Conservation (phyloP, 1,284 basidiomycete species). For the Lentinula novae-zelandiae region DNA sequence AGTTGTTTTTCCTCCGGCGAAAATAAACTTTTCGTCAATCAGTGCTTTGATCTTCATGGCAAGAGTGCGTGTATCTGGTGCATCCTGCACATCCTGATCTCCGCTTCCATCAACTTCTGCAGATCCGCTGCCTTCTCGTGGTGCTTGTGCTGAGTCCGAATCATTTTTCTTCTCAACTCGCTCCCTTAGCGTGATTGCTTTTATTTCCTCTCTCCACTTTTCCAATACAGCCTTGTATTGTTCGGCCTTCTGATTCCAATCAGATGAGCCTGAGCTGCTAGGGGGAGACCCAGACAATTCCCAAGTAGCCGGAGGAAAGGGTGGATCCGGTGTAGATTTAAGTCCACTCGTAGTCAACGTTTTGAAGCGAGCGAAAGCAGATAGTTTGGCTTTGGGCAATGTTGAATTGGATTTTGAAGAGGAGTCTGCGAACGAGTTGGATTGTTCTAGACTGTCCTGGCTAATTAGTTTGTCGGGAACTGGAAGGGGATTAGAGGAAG, state of each 20-base stretch:
- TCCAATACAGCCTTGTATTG: conserved; percentile 13
- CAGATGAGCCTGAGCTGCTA: conserved; percentile 11
- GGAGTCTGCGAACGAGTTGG: background rate
- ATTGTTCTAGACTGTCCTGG: background rate
- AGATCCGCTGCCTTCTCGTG: background rate
- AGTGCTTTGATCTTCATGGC: conserved; percentile 39
- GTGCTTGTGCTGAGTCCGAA: background rate
- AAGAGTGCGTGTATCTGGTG: conserved; percentile 34
- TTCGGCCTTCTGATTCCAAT: conserved; percentile 16
- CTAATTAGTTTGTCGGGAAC: background rate
- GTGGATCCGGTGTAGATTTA: conserved; percentile 12
- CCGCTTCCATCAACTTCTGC: conserved; percentile 9
- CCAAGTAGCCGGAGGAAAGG: conserved; percentile 23
- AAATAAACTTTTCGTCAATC: conserved; percentile 32
- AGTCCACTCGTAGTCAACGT: conserved; percentile 20
- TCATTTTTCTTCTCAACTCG: background rate
- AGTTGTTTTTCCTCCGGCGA: conserved; percentile 11
- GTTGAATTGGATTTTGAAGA: background rate
- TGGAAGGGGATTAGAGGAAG: background rate
- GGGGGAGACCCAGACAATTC: conserved; percentile 10
- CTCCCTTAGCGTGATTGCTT: background rate
- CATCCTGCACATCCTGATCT: conserved; percentile 21
- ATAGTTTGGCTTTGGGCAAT: conserved; percentile 30
- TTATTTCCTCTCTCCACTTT: conserved; percentile 12
- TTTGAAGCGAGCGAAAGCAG: conserved; percentile 33